These are phyloP conservation scores for Venturia asperata DNA, from an alignment of 2,329 filamentous ascomycete genomes.

Conservation along the genomic window DNA sequence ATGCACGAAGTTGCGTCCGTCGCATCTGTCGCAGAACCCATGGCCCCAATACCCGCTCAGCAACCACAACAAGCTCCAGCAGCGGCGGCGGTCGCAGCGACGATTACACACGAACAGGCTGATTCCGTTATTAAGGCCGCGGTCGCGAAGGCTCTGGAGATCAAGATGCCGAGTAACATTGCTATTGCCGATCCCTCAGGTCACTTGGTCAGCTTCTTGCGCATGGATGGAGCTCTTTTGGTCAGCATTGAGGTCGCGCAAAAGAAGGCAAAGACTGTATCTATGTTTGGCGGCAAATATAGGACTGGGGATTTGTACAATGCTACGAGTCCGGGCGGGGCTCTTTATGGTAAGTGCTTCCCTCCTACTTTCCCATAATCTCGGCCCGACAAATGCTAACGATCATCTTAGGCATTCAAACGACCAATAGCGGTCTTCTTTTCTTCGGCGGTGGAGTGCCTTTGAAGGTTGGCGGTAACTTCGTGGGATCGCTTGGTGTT, in stretches of 20 bases:
- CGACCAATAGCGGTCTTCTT: constrained; percentile 28
- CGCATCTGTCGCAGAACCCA: neutral
- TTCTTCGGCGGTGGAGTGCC: constrained; percentile 29
- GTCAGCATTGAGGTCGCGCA: constrained; percentile 28
- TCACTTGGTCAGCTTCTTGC: constrained; percentile 27
- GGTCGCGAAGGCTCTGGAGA: constrained; percentile 24
- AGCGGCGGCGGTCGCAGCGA: neutral
- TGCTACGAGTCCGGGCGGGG: constrained; percentile 3
- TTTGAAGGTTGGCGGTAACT: constrained; percentile 24
- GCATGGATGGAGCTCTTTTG: constrained; percentile 28
- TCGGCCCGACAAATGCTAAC: constrained; percentile 23
- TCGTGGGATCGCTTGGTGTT: constrained; percentile 29
- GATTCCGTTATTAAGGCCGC: constrained; percentile 25
- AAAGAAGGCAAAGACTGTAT: constrained; percentile 28
- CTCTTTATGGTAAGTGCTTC: constrained; percentile 21
- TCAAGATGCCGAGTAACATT: constrained; percentile 27
- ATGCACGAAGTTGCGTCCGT: neutral
- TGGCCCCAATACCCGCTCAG: neutral
- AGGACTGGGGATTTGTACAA: constrained; percentile 16
- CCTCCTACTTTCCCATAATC: constrained; percentile 20
- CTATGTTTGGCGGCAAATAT: constrained; percentile 27
- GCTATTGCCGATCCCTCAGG: constrained; percentile 28
- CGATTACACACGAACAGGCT: constrained; percentile 23
- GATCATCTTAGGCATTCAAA: constrained; percentile 24
- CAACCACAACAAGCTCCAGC: neutral